phyloP scores from a whole-genome alignment of 768 basidiomycete species.

The Sarcomyxa edulis region DNA sequence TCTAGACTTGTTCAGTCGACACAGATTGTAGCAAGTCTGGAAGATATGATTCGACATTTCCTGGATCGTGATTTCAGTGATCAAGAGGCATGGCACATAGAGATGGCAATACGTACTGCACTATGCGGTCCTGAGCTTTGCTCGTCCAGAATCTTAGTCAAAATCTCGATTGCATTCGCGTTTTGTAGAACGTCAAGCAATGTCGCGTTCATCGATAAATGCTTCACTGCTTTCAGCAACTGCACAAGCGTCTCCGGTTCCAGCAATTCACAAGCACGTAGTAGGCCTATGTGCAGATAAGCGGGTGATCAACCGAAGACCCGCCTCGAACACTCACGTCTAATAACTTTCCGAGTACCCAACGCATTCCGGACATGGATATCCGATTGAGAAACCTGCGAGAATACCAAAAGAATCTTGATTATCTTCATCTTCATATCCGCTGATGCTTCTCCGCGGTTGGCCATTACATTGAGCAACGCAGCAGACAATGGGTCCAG shows the following conservation, averaged over 20 bases:
- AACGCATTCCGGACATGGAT: slow-evolving; percentile 89
- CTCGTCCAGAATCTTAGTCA: slow-evolving; percentile 82
- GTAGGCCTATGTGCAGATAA: slow-evolving; percentile 49
- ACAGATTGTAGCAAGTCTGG: slow-evolving; percentile 96
- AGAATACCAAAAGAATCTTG: slow-evolving; percentile 85
- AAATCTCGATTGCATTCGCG: slow-evolving; percentile 88
- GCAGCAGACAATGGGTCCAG: slow-evolving; percentile 91
- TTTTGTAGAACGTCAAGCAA: slow-evolving; percentile 93
- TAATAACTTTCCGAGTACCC: slow-evolving; percentile 82
- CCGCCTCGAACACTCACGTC: slow-evolving; percentile 74
- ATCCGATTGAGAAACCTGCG: slow-evolving; percentile 94
- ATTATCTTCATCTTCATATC: slow-evolving; percentile 89
- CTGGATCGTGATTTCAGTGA: slow-evolving; percentile 40
- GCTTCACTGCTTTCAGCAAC: slow-evolving; percentile 93
- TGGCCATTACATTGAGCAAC: slow-evolving; percentile 81
- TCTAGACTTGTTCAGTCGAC: slow-evolving; percentile 86
- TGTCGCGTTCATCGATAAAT: slow-evolving; percentile 89
- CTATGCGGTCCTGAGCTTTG: slow-evolving; percentile 73
- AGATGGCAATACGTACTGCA: slow-evolving; percentile 48
- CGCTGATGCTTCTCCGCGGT: slow-evolving; percentile 53
- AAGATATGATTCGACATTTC: slow-evolving; percentile 97
- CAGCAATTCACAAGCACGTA: slow-evolving; percentile 83
- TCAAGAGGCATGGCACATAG: neutral
- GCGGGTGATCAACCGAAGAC: neutral
- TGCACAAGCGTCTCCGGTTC: slow-evolving; percentile 85